Conservation (phyloP, 768 basidiomycete genomes). For the Suillus placidus region DNA sequence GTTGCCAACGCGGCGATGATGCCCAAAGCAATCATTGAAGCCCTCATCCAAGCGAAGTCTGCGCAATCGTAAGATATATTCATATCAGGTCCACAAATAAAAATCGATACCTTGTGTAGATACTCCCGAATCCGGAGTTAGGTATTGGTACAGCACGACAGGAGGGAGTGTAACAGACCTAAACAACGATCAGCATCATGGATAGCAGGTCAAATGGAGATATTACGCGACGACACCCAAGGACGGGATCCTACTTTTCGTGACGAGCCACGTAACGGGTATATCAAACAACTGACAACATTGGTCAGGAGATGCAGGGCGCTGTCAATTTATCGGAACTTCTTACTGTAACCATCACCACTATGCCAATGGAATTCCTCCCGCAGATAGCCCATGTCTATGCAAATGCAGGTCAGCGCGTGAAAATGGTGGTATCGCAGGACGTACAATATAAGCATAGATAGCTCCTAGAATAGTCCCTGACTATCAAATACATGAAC, state of each 20-base stretch:
- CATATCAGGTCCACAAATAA: not conserved
- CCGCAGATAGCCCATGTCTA: conserved; percentile 44
- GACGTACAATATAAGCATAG: conserved; percentile 37
- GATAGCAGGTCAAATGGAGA: not conserved
- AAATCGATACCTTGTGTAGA: conserved; percentile 33
- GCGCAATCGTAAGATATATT: not conserved
- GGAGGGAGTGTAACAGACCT: conserved; percentile 50
- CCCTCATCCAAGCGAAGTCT: conserved; percentile 46
- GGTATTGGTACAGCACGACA: conserved; percentile 38
- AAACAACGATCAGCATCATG: conserved; percentile 1
- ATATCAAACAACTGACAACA: conserved; percentile 42
- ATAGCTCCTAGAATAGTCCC: conserved; percentile 38
- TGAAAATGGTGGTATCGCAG: not conserved
- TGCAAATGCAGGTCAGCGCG: not conserved
- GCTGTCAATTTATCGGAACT: not conserved
- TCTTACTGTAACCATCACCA: conserved; percentile 42
- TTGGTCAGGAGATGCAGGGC: not conserved
- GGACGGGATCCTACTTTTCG: conserved; percentile 39
- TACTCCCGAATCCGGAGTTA: conserved; percentile 25
- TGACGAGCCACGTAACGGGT: conserved; percentile 48
- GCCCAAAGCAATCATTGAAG: conserved; percentile 45
- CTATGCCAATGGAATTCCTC: conserved; percentile 46
- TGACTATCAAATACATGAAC: conserved; percentile 20
- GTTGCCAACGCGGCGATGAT: conserved; percentile 47
- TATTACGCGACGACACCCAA: conserved; percentile 48